These are phyloP conservation scores for Diplodia scrobiculata DNA, from an alignment of 2,329 filamentous ascomycete species.

Conservation along the genomic window DNA sequence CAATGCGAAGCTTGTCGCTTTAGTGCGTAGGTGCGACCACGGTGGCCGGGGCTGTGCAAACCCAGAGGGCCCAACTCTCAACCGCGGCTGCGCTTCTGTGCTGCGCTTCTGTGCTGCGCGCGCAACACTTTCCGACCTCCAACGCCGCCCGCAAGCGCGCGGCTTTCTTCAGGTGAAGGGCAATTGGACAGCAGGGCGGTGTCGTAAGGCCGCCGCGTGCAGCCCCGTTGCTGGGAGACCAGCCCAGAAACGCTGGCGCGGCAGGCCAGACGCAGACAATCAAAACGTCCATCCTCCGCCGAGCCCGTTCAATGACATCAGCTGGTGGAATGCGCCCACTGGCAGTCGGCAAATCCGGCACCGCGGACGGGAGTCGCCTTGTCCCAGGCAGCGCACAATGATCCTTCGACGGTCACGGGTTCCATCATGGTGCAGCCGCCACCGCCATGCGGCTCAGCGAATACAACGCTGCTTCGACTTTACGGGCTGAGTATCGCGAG, in stretches of 20 bases:
- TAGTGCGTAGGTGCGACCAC: neutral
- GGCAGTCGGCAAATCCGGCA: constrained; percentile 13
- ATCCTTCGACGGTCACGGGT: constrained; percentile 20
- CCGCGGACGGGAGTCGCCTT: neutral
- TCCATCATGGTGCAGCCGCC: constrained; percentile 7
- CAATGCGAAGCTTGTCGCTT: constrained; percentile 15
- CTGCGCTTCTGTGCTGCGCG: neutral
- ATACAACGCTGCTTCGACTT: neutral
- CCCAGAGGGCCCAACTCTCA: neutral
- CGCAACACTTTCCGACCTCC: neutral
- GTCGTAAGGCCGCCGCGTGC: neutral
- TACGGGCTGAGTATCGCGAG: neutral
- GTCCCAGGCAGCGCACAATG: neutral
- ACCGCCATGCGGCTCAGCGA: constrained; percentile 1
- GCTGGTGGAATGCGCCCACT: neutral
- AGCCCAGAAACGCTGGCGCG: neutral
- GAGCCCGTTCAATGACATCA: constrained; percentile 16
- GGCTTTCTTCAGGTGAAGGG: neutral
- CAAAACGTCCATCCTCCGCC: neutral
- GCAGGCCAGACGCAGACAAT: neutral
- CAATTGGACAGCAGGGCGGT: neutral
- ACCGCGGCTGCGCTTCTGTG: neutral
- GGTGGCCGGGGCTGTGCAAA: constrained; percentile 19
- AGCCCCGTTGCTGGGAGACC: neutral
- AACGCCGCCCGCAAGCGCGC: neutral